Evolutionary conservation across 2,329 filamentous ascomycete species (phyloP), one percentile per base, ranked within the genome.

Genomic region (Cladosporium sp.): DNA sequence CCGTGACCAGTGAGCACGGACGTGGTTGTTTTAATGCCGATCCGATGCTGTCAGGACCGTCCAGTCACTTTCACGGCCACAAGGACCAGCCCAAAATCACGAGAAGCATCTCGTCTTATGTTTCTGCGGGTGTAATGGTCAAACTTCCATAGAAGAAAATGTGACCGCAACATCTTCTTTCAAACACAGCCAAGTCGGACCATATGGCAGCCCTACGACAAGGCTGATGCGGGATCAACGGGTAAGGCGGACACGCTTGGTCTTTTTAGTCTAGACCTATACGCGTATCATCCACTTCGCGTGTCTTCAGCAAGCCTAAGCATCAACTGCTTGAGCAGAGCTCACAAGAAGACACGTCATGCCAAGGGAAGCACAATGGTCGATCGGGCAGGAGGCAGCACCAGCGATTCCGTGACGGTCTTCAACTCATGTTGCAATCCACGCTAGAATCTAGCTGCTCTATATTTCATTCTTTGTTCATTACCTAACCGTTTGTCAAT

Each of bases 291-390:
- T 34, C 50, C 50, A 53, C 50, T 42, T 53, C 50, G 50, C 50
- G 50, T 25, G 32, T 32, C 36, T 35, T n/a, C 40, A 42, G 17
- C 37, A 32, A 22, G 35, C 25, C 36, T 53, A 36, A 53, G 37
- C 50, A 53, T 25, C 24, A 40, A 10, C 32, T 40, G 13, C n/a
- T 53, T 36, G 25, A 44, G 50, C 50, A 53, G 28, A 34, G 24
- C 28, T 32, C 40, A 55, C 28, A 47, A 55, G 52, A 55, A 36
- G 52, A 44, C 52, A 55, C 52, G 52, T 55, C 52, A 55, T 55
- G 52, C 52, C 52, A 55, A 55, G 52, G 32, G 28, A 9, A 45
- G 34, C 20, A 55, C 42, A 22, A 4, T n/a, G 19, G 40, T 37
- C 36, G 32, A 15, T 9, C 19, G 7, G 19, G 34, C 34, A 50